Percentiles rank a stretch among this genome's conserved stretches.
These are phyloP conservation scores for Trichoderma sp. DNA, from an alignment of 2,329 filamentous ascomycete species.

Conservation along the genomic window DNA sequence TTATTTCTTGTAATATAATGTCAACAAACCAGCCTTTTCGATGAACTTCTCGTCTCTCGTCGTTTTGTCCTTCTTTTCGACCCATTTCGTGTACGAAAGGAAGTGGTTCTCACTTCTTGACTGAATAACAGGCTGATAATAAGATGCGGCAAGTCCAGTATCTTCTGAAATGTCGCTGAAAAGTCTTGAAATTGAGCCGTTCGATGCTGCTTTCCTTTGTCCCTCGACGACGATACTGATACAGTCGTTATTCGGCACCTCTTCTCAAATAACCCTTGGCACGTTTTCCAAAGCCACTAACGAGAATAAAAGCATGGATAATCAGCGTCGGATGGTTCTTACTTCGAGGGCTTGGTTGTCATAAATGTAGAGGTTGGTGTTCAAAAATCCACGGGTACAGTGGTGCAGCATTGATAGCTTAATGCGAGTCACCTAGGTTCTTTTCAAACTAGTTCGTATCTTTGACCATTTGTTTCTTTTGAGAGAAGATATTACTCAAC, in stretches of 20 bases:
- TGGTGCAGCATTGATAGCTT: accelerated
- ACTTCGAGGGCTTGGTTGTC: not conserved
- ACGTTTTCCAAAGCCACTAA: too few species aligned
- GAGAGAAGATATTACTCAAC: not conserved
- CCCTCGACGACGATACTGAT: too few species aligned
- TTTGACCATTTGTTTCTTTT: not conserved
- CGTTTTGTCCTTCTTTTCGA: not conserved
- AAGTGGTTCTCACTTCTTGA: not conserved
- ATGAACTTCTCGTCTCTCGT: not conserved
- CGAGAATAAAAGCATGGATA: too few species aligned
- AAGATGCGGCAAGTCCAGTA: too few species aligned
- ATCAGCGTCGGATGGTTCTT: too few species aligned
- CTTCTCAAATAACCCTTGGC: too few species aligned
- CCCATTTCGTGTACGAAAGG: not conserved
- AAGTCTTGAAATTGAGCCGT: not conserved
- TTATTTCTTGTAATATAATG: not conserved
- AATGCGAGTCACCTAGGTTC: not conserved
- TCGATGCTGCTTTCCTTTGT: not conserved
- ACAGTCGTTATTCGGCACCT: too few species aligned
- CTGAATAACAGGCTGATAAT: not conserved
- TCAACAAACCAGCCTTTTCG: not conserved
- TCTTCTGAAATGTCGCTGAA: not conserved
- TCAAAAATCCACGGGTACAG: too few species aligned
- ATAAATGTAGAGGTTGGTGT: not conserved
- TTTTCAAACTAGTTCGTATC: not conserved